Percentiles rank a stretch among this genome's conserved stretches.
phyloP scores from a whole-genome alignment of 345 rosid genomes.

The Dipteronia dyeriana region DNA sequence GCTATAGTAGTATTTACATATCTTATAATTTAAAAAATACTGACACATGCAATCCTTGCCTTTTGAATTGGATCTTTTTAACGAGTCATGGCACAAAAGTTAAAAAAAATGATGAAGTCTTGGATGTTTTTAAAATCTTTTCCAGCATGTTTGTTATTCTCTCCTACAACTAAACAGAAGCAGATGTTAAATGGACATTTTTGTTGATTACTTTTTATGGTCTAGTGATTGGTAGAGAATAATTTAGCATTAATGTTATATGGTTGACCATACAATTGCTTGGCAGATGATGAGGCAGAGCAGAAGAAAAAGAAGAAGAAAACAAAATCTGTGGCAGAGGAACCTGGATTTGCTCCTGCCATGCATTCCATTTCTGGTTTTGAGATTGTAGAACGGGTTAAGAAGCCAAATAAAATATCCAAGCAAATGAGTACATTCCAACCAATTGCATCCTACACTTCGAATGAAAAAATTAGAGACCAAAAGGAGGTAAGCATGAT shows the following conservation, averaged over 20 bases:
- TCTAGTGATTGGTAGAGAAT: not conserved
- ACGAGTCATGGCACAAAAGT: no score
- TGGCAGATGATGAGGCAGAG: conserved; percentile 69
- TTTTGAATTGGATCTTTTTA: no score
- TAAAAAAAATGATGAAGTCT: no score
- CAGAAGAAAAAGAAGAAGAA: conserved; percentile 77
- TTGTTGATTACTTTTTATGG: not conserved
- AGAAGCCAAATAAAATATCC: conserved; percentile 49
- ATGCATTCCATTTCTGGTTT: conserved; percentile 42
- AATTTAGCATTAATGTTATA: not conserved
- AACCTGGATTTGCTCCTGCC: conserved; percentile 43
- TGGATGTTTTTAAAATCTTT: no score
- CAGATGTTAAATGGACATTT: no score
- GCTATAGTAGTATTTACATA: not conserved
- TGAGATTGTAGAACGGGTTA: conserved; percentile 48
- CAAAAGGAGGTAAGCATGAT: conserved; percentile 53
- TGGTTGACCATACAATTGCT: conserved; percentile 22
- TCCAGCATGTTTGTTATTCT: no score
- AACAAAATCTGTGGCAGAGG: conserved; percentile 43
- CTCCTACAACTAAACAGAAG: no score
- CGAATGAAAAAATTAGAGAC: conserved; percentile 51
- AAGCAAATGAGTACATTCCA: conserved; percentile 44
- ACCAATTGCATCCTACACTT: conserved; percentile 38
- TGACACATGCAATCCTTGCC: no score
- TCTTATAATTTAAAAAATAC: not conserved